A percentile compares a stretch with the other conserved stretches of the same genome.
phyloP scores from a whole-genome alignment of 106 monocot species.

The Dendrobium chrysotoxum region DNA sequence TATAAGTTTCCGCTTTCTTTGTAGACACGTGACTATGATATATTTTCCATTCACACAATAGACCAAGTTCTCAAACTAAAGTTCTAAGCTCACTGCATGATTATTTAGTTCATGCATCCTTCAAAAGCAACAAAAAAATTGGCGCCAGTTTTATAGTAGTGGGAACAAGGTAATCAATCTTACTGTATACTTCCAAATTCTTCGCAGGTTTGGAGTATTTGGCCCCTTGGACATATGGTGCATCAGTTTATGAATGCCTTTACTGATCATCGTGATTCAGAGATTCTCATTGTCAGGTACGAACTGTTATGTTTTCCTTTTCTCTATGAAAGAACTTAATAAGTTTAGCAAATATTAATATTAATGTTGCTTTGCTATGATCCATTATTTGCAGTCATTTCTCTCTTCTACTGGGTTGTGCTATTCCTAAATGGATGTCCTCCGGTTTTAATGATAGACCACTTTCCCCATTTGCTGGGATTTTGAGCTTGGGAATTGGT shows the following conservation, averaged over 20 bases:
- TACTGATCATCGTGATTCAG: conserved; percentile 97
- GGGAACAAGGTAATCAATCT: not conserved
- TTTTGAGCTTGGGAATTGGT: conserved; percentile 96
- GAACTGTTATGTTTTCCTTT: not conserved
- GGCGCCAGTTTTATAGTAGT: not conserved
- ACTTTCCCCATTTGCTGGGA: conserved; percentile 92
- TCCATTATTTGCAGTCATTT: conserved; percentile 69
- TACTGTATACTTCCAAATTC: not conserved
- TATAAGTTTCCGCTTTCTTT: not conserved
- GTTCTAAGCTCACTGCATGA: not conserved
- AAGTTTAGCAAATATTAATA: conserved; percentile 1
- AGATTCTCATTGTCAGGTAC: conserved; percentile 90
- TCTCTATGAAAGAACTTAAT: not conserved
- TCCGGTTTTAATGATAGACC: conserved; percentile 83
- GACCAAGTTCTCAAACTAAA: not conserved
- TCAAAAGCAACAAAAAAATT: not conserved
- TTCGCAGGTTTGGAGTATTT: conserved; percentile 77
- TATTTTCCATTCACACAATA: not conserved
- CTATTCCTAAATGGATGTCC: conserved; percentile 96
- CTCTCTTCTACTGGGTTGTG: conserved; percentile 93
- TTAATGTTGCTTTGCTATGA: not conserved
- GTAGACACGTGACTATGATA: not conserved
- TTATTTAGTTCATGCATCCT: not conserved
- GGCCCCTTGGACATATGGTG: conserved; percentile 72
- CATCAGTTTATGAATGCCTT: conserved; percentile 99